phyloP scores from a whole-genome alignment of 2,329 filamentous ascomycete species.

The Talaromyces funiculosus region DNA sequence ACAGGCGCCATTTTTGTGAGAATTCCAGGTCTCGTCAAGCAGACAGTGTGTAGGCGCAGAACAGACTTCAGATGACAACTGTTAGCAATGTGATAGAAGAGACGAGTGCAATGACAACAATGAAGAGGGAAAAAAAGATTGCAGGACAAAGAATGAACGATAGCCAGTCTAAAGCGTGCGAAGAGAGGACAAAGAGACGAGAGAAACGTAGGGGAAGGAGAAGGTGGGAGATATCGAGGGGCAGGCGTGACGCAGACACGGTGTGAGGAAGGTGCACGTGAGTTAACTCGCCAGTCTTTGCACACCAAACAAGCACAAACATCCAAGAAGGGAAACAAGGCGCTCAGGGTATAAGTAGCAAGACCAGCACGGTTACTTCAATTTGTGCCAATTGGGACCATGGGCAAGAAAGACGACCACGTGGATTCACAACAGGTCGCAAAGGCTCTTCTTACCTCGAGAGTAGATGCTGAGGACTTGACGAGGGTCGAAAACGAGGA shows the following conservation, averaged over 20 bases:
- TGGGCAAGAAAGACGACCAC: background rate
- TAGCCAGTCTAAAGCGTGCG: background rate
- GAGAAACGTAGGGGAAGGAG: background rate
- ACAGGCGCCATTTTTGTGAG: constrained; percentile 5
- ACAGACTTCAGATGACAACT: background rate
- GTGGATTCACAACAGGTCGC: background rate
- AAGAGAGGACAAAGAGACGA: background rate
- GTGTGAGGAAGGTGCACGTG: background rate
- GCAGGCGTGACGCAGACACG: background rate
- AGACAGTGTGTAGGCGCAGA: background rate
- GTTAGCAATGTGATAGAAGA: background rate
- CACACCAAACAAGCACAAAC: background rate
- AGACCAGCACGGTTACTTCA: background rate
- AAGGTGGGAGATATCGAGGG: background rate
- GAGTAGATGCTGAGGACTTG: background rate
- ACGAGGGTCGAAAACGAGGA: background rate
- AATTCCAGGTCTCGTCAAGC: background rate
- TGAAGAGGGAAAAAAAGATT: background rate
- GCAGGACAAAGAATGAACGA: background rate
- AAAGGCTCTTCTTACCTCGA: background rate
- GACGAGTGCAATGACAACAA: background rate
- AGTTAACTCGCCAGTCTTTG: background rate
- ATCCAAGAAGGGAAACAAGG: background rate
- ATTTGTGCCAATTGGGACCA: background rate
- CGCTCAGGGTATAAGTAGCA: background rate